phyloP scores from a whole-genome alignment of 352 stramenopile genomes.

The Globisporangium camurandrum region DNA sequence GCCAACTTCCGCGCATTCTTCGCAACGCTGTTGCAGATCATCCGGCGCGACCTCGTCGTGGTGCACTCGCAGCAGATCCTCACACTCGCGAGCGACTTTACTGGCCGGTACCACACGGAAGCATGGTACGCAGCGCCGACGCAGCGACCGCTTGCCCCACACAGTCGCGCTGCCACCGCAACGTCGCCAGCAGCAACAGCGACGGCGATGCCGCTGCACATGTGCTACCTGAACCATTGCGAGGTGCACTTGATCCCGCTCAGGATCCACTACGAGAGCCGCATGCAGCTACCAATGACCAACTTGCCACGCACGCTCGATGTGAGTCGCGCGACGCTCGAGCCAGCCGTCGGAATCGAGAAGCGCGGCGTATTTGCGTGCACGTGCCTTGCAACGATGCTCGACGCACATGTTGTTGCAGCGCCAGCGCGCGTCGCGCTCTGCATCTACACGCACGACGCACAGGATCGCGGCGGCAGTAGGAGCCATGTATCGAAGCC shows the following conservation, averaged over 20 bases:
- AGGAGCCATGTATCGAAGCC: neutral
- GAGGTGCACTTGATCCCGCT: constrained; percentile 18
- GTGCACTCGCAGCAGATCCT: constrained; percentile 69
- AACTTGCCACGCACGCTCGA: constrained; percentile 68
- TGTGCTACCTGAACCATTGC: constrained; percentile 53
- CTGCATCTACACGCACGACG: constrained; percentile 53
- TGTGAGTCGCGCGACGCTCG: constrained; percentile 25
- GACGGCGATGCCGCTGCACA: constrained; percentile 32
- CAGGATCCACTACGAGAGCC: constrained; percentile 41
- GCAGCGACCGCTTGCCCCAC: constrained; percentile 17
- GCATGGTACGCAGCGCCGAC: constrained; percentile 41
- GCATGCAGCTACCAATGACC: constrained; percentile 54
- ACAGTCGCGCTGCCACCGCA: neutral
- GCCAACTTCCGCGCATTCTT: constrained; percentile 31
- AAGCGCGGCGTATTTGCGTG: constrained; percentile 47
- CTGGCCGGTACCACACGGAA: constrained; percentile 32
- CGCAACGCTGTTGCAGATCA: constrained; percentile 24
- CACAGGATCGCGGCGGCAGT: too few species aligned
- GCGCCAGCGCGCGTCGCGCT: constrained; percentile 33
- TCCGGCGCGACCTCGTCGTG: constrained; percentile 39
- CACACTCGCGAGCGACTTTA: constrained; percentile 58
- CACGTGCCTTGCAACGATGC: constrained; percentile 51
- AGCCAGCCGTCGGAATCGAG: constrained; percentile 38
- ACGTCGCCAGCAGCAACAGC: too few species aligned
- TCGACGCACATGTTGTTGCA: constrained; percentile 24